Percentiles rank a stretch among this genome's conserved stretches.
Evolutionary conservation across 345 rosid genomes (phyloP).

Genomic region (Gossypium bickii): DNA sequence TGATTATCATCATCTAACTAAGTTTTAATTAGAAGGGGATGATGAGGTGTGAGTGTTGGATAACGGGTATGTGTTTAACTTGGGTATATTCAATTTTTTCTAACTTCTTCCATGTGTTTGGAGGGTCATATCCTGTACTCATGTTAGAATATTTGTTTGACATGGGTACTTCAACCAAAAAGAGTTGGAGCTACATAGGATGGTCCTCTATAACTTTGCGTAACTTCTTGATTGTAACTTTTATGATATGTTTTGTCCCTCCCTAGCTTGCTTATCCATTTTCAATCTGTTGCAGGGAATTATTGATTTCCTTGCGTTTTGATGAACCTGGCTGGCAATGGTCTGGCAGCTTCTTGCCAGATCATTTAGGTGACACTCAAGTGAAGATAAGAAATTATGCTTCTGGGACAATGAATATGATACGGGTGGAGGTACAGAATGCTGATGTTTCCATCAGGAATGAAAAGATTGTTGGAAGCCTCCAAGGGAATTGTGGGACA

Average conservation of each 20-base stretch:
- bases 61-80: neutral
- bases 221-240: neutral
- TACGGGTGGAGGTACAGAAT: constrained; percentile 91
- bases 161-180: neutral
- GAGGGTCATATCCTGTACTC: neutral
- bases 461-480: constrained; percentile 67
- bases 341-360: constrained; percentile 97
- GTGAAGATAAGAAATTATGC: constrained; percentile 79
- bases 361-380: constrained; percentile 89
- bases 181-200: neutral
- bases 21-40: neutral
- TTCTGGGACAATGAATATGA: constrained; percentile 62
- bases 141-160: neutral
- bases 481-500: constrained; percentile 76
- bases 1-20: neutral
- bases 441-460: constrained; percentile 70
- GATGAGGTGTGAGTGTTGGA: neutral
- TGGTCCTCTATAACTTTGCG: neutral
- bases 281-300: constrained; percentile 53
- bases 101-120: neutral
- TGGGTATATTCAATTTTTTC: neutral
- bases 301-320: constrained; percentile 71
- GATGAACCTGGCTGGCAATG: constrained; percentile 97
- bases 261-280: neutral
- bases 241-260: neutral